Evolutionary conservation across 768 basidiomycete genomes (phyloP).

Genomic region (Plicaturopsis crispa): DNA sequence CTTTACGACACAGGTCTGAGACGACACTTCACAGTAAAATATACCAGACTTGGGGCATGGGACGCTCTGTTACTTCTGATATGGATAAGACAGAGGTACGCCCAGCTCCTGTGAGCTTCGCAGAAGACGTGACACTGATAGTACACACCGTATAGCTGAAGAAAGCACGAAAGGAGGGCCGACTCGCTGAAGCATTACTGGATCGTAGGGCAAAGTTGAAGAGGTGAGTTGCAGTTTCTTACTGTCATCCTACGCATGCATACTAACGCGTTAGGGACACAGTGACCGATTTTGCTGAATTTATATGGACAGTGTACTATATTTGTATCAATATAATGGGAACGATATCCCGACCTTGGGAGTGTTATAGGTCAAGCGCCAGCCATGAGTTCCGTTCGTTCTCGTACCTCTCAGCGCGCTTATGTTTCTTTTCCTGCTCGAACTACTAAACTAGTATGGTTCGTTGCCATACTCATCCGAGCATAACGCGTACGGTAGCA

Average conservation of each 20-base stretch:
- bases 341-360: no score
- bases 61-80: slow-evolving; percentile 58
- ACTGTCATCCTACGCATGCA: slow-evolving; percentile 24
- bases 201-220: slow-evolving; percentile 80
- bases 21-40: slow-evolving; percentile 47
- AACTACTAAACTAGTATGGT: no score
- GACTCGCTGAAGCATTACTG: slow-evolving; percentile 72
- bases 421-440: no score
- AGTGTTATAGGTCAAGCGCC: no score
- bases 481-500: no score
- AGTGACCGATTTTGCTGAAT: slow-evolving; percentile 49
- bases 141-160: slow-evolving; percentile 47
- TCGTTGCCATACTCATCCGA: no score
- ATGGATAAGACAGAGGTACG: slow-evolving; percentile 71
- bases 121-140: slow-evolving; percentile 4
- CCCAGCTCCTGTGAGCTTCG: slow-evolving; percentile 3
- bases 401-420: no score
- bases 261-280: slow-evolving; percentile 2
- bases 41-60: slow-evolving; percentile 83
- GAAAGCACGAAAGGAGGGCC: slow-evolving; percentile 69
- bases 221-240: slow-evolving; percentile 50
- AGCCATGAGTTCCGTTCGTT: no score
- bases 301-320: slow-evolving; percentile 13
- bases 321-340: slow-evolving; percentile 16
- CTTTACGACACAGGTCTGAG: slow-evolving; percentile 1